Conservation (phyloP, 2,329 filamentous ascomycete species). For the Cryphonectria japonica region DNA sequence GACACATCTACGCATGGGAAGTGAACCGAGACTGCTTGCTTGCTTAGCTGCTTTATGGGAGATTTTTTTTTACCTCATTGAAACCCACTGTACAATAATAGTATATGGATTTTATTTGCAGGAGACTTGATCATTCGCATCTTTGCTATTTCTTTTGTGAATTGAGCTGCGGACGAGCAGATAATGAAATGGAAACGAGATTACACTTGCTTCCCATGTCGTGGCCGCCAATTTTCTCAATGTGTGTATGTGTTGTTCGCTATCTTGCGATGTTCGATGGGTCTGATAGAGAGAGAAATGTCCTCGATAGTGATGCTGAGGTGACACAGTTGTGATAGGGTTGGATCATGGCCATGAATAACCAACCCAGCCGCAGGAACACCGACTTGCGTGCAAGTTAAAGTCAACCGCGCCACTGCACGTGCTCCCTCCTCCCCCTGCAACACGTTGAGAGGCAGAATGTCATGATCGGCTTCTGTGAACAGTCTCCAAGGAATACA, state of each 20-base stretch:
- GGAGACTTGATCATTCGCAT: neutral
- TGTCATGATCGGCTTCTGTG: too few relatives aligned
- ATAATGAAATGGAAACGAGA: constrained; percentile 1
- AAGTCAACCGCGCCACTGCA: too few relatives aligned
- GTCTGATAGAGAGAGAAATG: neutral
- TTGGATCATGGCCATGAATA: too few relatives aligned
- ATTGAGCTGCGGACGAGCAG: neutral
- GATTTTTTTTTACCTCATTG: constrained; percentile 6
- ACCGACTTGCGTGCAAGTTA: too few relatives aligned
- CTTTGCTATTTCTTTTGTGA: neutral
- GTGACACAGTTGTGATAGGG: neutral
- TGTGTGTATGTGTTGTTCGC: neutral
- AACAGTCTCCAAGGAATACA: too few relatives aligned
- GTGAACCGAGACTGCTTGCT: constrained; percentile 11
- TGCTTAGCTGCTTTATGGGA: constrained; percentile 8
- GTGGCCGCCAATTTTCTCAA: neutral
- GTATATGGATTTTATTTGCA: neutral
- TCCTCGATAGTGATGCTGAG: neutral
- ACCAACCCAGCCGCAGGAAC: too few relatives aligned
- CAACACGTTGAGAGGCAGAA: too few relatives aligned
- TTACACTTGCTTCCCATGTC: neutral
- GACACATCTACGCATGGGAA: constrained; percentile 4
- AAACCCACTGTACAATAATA: constrained; percentile 22
- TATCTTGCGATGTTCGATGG: too few relatives aligned
- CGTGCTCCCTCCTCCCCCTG: too few relatives aligned